Evolutionary conservation across 2,329 filamentous ascomycete genomes (phyloP).

Genomic region (Xylaria sp.): DNA sequence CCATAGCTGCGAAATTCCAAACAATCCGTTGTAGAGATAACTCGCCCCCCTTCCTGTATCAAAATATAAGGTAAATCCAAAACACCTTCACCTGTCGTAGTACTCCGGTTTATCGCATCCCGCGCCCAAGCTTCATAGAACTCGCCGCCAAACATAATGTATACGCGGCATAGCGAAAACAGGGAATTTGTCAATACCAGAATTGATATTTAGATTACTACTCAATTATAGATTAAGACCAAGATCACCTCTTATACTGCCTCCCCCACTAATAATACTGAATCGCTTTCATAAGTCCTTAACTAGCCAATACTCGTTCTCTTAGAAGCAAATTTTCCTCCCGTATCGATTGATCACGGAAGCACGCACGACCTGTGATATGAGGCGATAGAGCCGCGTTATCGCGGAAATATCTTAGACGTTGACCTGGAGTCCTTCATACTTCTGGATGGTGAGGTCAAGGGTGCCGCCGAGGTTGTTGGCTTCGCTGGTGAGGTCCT

Average conservation of each 20-base stretch:
- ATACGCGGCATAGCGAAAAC: background rate
- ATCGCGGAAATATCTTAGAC: background rate
- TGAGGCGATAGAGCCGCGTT: background rate
- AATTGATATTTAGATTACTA: background rate
- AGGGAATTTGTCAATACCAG: background rate
- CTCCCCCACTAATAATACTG: background rate
- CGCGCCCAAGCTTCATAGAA: too few species aligned
- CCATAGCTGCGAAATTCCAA: too few species aligned
- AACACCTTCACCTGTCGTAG: too few species aligned
- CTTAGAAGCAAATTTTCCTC: background rate
- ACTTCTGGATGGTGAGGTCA: conserved; percentile 16
- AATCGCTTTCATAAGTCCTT: background rate
- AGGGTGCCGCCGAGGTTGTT: conserved; percentile 21
- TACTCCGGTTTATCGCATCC: too few species aligned
- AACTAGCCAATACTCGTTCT: background rate
- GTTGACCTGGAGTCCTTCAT: background rate
- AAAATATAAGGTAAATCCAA: too few species aligned
- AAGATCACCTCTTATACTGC: background rate
- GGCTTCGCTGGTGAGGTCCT: conserved; percentile 16
- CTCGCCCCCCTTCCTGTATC: too few species aligned
- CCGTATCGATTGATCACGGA: background rate
- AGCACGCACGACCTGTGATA: background rate
- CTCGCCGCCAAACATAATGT: background rate
- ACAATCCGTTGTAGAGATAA: too few species aligned
- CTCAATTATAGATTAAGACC: background rate